Base-by-base conservation (phyloP, 2,329 filamentous ascomycete species). In the Diaporthe sp. region DNA sequence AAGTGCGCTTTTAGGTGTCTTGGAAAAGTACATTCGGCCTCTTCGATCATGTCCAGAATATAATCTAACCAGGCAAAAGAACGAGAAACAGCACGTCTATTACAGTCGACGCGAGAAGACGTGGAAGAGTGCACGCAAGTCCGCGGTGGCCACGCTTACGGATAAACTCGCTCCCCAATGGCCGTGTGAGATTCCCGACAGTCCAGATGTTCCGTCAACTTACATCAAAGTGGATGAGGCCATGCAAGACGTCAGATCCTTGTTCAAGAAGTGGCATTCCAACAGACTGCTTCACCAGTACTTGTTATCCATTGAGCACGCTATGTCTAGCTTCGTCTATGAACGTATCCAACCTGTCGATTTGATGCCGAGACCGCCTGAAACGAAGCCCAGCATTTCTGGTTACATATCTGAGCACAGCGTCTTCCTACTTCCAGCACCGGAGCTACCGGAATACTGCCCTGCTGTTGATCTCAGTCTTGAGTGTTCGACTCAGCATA, bases 261-360 rank as follows among this genome's bases (percentile, higher is more conserved):
- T 58, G 8, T 81, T 82, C 58, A 39, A 70, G 44, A 75, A 10
- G 1, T 83, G 82, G 80, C 80, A 77, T 63, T 75, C 81, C 42
- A 83, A 83, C 68, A 67, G 60, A 25, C 71, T 78, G 15, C 77
- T 83, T 37, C 37, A 75, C 25, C 10, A 75, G 25, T 83, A 83
- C 73, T 74, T 72, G 34, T 28, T 1, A 22, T 72, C 34, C 2
- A 57, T 72, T 17, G 70, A 57, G 39, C 17, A 37, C 25, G 25
- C 25, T 1, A 47, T 72, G 39, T 42, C 53, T 9, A 34, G 20
- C 28, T 31, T 72, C 25, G 28, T n/a, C 9, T 10, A n/a, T 37
- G n/a, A 49, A 25, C 25, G 7, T 12, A 58, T 72, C 17, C 6
- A 57, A 49, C 1, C 6, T 37, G 51, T 25, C 25, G 7, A n/a